Percentiles rank a stretch among this genome's conserved stretches.
Evolutionary conservation across 2,329 filamentous ascomycete genomes (phyloP).

Genomic region (Myriangium duriaei): DNA sequence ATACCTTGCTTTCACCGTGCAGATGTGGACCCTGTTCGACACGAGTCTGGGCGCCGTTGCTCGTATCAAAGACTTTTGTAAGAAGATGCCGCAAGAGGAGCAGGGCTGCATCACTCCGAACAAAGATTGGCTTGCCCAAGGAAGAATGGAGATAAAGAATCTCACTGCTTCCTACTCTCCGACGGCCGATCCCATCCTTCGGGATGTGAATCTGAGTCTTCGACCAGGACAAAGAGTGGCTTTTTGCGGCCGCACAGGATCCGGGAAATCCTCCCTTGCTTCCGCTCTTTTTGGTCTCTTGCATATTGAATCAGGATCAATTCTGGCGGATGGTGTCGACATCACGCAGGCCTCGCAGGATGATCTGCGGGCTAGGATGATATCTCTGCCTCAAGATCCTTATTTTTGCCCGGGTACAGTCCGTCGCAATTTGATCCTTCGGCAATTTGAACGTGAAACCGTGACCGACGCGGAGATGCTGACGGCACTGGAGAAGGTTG

Average conservation of each 20-base stretch:
- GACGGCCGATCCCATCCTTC: conserved; percentile 27
- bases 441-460: conserved; percentile 12
- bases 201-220: conserved; percentile 35
- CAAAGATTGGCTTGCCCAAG: conserved; percentile 63
- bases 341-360: conserved; percentile 32
- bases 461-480: conserved; percentile 29
- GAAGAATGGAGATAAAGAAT: conserved; percentile 58
- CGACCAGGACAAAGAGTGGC: conserved; percentile 36
- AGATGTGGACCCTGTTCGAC: neutral
- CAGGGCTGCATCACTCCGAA: conserved; percentile 50
- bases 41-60: neutral
- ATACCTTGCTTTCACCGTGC: neutral
- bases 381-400: conserved; percentile 40
- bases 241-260: conserved; percentile 43
- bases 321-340: conserved; percentile 37
- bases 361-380: conserved; percentile 33
- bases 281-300: conserved; percentile 38
- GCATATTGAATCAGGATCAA: conserved; percentile 29
- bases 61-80: conserved; percentile 41
- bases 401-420: conserved; percentile 38
- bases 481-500: conserved; percentile 32
- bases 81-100: conserved; percentile 33
- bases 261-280: conserved; percentile 40
- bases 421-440: conserved; percentile 37
- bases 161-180: conserved; percentile 28